A percentile compares a stretch with the other conserved stretches of the same genome.
Conservation (phyloP, 495 filamentous ascomycete species). For the Talaromyces thailandensis region DNA sequence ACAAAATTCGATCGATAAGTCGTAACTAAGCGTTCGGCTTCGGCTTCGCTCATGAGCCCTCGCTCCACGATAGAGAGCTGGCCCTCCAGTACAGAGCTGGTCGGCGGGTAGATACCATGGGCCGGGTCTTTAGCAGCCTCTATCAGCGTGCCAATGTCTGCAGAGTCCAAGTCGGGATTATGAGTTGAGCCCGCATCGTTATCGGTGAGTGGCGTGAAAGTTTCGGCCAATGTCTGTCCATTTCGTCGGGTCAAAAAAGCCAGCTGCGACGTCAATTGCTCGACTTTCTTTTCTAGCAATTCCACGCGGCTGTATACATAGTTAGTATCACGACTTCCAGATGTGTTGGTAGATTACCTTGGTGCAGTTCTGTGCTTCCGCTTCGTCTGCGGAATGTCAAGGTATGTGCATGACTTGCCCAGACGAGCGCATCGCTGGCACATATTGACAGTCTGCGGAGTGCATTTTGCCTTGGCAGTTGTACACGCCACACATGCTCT, state of each 20-base stretch:
- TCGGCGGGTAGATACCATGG: conserved; percentile 11
- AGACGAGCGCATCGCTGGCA: conserved; percentile 18
- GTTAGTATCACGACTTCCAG: conserved; percentile 6
- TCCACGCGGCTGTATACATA: conserved; percentile 13
- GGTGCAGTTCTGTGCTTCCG: conserved; percentile 11
- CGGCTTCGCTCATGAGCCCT: conserved; percentile 14
- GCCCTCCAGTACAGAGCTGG: conserved; percentile 12
- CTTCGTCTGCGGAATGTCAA: conserved; percentile 18
- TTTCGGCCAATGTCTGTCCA: conserved; percentile 1
- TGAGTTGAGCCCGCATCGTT: conserved; percentile 1
- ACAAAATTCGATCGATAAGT: conserved; percentile 11
- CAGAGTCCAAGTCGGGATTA: neutral
- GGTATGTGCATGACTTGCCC: conserved; percentile 17
- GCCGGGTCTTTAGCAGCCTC: conserved; percentile 10
- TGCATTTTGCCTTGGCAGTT: conserved; percentile 15
- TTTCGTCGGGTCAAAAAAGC: conserved; percentile 9
- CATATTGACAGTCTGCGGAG: conserved; percentile 10
- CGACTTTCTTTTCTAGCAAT: conserved; percentile 13
- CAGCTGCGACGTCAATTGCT: conserved; percentile 11
- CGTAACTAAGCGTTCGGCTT: conserved; percentile 11
- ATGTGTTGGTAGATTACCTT: conserved; percentile 8
- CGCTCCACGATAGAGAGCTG: conserved; percentile 16
- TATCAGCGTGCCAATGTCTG: conserved; percentile 6
- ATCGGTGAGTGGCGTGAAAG: neutral
- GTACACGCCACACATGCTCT: conserved; percentile 17